Evolutionary conservation across 768 basidiomycete species (phyloP), one percentile per base, ranked within the genome.

Genomic region (Lyophyllum semitale): DNA sequence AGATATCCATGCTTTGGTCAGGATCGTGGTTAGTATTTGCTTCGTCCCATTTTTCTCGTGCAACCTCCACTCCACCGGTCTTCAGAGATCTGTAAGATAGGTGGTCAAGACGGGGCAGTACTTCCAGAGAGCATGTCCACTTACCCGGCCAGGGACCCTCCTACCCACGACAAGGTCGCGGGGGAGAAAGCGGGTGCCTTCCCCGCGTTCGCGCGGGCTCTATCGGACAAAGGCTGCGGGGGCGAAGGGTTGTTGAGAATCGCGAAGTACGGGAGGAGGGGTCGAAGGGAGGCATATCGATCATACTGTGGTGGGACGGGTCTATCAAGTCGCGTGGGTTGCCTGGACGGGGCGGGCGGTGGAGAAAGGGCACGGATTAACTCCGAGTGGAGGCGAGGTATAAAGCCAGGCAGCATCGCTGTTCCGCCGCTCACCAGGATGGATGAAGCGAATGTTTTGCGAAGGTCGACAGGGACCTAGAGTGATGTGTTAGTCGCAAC

Each of bases 371-470:
- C 79, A 2, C 83, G 83, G 13, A 93, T 61, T 26, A 98, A 79
- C 65, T 95, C 89, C 1, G 78, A 71, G 27, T 92, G 88, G n/a
- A 98, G 78, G 7, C 97, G 86, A 5, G 91, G 87, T 41, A 96
- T 91, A 71, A 98, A 96, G 0, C 94, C 94, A 1, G 95, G 93
- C 8, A 98, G 72, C 87, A 93, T 93, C 3, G 91, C 79, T 1
- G 93, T 95, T 0, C 97, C 97, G 6, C 97, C 97, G 1, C 83
- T 80, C 30, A 97, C 81, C 41, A 98, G 80, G 45, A 99, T 88
- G 5, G 91, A 89, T 0, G 90, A 88, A 1, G 87, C 85, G 62
- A 98, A 77, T 0, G 87, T 87, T 68, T 86, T 87, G 13, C 95
- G 86, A 17, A 98, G 84, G 69, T 99, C 96, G 22, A 95, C 80